Base-by-base conservation (phyloP, 2,329 filamentous ascomycete species). In the Penicillium sp. region DNA sequence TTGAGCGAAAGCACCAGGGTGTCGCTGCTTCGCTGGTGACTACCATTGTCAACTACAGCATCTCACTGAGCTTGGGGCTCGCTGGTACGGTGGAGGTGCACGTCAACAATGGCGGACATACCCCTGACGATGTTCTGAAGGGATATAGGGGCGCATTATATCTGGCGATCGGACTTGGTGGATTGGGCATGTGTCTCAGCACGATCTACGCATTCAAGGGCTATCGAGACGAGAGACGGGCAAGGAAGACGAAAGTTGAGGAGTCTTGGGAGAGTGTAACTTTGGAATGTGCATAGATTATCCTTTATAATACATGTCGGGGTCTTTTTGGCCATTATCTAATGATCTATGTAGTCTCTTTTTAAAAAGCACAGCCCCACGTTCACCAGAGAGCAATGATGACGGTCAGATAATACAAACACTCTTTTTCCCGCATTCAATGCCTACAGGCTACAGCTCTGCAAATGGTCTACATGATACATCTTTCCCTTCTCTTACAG, bases 21-120 rank as follows among this genome's bases (percentile, higher is more conserved):
- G 70, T 79, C 13, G 76, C 76, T 2, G 77, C 76, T 0, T 80
- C 76, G 14, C 63, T 87, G 5, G 80, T 86, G 28, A 82, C 78
- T 49, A 86, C 83, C 0, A 73, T 84, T 10, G 79, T 87, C 53
- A 87, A 88, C 64, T 88, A 87, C 61, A 79, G 78, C 50, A 86
- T 88, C 29, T 81, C 80, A 1, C 65, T 87, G 2, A 82, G 81
- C 0, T 72, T 88, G 0, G 85, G 84, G 0, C 77, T 88, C 38
- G 83, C 83, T 0, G 83, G 82, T 0, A 86, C 82, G 0, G 77
- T 86, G 2, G 82, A 87, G 59, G 65, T 67, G 1, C 64, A 79
- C 38, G 69, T 77, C 25, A 71, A 72, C 29, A 49, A 68, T 16
- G 71, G 69, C 11, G 73, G 71, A 0, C 53, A 34, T 11, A 74